Evolutionary conservation across 352 stramenopile species (phyloP), one percentile per base, ranked within the genome.

Genomic region (Phytopythium helicoides): DNA sequence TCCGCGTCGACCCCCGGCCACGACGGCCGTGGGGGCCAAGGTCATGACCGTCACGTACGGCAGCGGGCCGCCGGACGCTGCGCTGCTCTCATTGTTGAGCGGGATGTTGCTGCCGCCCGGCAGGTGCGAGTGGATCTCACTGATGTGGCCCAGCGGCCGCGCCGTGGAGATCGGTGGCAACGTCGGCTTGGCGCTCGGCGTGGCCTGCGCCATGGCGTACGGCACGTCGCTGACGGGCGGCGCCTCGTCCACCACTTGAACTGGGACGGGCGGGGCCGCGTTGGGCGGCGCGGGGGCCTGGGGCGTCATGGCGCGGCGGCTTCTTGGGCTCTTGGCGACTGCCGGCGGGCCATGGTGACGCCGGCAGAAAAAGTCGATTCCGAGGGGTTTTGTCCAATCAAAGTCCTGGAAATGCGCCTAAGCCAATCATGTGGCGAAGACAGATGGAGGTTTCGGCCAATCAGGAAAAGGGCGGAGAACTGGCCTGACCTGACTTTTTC

Each of bases 161-260:
- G 68, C 68, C 19, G 71, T 61, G 14, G 73, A 68, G 36, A 85
- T 80, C 16, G 71, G 71, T 10, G 71, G 71, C 23, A 85, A 45
- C 19, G 50, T 61, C 54, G 58, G 58, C 46, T 69, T 73, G 12
- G 60, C 33, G 6, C 60, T 52, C n/a, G 72, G 72, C 7, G 69
- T 83, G 14, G 58, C 41, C 50, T 78, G 72, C 21, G 60, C 63
- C 19, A 57, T 45, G 6, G 52, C 47, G 42, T 81, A 84, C 49
- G 70, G 70, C n/a, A 52, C 54, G 14, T 68, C 57, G 19, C 59
- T 61, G 6, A 40, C 18, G 47, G 50, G 45, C 51, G 58, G 37
- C 18, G 47, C 41, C 28, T 76, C 64, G 19, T 60, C 38, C 12
- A n/a, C 26, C 10, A 6, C 44, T 10, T 33, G 28, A 33, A 33